Evolutionary conservation across 345 rosid species (phyloP).

Genomic region (Brassica juncea): DNA sequence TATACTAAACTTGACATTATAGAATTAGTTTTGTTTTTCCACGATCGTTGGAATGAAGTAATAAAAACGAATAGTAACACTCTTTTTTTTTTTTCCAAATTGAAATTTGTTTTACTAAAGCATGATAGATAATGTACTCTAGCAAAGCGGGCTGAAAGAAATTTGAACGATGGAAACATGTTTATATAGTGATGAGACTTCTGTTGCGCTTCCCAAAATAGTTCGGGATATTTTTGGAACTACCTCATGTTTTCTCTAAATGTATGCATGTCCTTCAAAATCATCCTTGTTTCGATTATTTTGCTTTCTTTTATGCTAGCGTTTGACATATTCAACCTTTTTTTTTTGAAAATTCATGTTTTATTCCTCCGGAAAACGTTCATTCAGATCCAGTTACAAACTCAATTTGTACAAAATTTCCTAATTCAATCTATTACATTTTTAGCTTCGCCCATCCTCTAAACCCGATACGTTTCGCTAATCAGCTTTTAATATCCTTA

Average conservation of each 20-base stretch:
- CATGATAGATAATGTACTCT: not conserved
- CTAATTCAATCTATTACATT: too few species aligned
- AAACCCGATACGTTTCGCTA: too few species aligned
- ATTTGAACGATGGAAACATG: not conserved
- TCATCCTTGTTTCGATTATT: not conserved
- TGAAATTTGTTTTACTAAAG: not conserved
- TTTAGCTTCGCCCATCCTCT: too few species aligned
- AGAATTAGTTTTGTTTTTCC: not conserved
- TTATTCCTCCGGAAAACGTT: too few species aligned
- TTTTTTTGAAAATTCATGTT: too few species aligned
- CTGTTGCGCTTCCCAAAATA: not conserved
- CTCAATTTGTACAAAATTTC: too few species aligned
- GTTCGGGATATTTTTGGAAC: not conserved
- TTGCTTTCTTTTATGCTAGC: not conserved
- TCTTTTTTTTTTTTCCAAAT: not conserved
- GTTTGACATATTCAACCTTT: conserved; percentile 6
- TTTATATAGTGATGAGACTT: not conserved
- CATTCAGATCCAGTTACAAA: too few species aligned
- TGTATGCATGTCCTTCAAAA: not conserved
- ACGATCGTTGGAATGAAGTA: not conserved
- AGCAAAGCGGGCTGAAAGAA: not conserved
- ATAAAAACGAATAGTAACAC: not conserved
- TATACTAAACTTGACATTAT: conserved; percentile 11
- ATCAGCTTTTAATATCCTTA: too few species aligned
- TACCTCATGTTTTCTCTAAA: not conserved